Evolutionary conservation across 257 asterid genomes (phyloP).

Genomic region (Ballota nigra): DNA sequence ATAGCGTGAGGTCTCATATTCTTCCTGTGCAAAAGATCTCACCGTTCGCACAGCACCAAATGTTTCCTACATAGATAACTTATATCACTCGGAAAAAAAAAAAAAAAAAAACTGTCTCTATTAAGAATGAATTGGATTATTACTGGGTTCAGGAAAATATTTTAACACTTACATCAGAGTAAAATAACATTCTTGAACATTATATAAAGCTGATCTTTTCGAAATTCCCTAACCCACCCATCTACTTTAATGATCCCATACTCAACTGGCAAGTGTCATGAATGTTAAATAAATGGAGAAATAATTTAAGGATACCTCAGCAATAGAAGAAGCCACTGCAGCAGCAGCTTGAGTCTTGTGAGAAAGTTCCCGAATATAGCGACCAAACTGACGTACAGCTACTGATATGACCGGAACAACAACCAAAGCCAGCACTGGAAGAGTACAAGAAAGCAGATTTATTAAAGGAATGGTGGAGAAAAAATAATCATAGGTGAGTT

Average conservation of each 20-base stretch:
- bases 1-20: slow-evolving; percentile 62
- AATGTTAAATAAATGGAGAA: slow-evolving; percentile 8
- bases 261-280: background rate
- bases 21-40: slow-evolving; percentile 87
- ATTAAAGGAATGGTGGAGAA: background rate
- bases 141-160: background rate
- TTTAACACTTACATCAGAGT: background rate
- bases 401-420: slow-evolving; percentile 75
- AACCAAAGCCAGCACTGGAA: slow-evolving; percentile 74
- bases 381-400: slow-evolving; percentile 70
- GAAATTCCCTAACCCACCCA: background rate
- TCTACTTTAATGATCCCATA: slow-evolving; percentile 1
- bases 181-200: background rate
- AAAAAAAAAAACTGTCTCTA: background rate
- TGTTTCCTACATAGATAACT: slow-evolving; percentile 53
- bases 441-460: slow-evolving; percentile 5
- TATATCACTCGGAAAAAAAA: background rate
- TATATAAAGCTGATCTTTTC: background rate
- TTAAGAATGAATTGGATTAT: background rate
- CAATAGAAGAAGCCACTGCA: slow-evolving; percentile 84
- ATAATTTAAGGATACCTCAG: slow-evolving; percentile 51
- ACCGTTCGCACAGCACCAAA: slow-evolving; percentile 89
- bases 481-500: background rate
- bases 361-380: slow-evolving; percentile 76
- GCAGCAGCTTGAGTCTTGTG: slow-evolving; percentile 93